Base-by-base conservation (phyloP, 1,284 basidiomycete species). In the Heterobasidion occidentale region DNA sequence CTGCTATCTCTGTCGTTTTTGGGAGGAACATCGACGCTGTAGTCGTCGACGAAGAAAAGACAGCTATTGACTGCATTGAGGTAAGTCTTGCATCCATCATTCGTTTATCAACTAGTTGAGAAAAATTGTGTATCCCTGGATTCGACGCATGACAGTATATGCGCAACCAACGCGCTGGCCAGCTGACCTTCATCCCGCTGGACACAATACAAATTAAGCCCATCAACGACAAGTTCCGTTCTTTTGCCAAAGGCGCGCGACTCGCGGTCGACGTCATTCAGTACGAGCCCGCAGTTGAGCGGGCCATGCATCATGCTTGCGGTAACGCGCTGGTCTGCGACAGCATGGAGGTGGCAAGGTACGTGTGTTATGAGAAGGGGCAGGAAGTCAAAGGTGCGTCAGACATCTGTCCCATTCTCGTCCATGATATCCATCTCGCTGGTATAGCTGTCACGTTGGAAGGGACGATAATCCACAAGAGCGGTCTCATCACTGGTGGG, bases 21-120 rank as follows among this genome's bases (percentile, higher is more conserved):
- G 97, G 96, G 0, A 81, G 95, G 57, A 95, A 99, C 69, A 89
- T 95, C 53, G 96, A 99, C 64, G 91, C 95, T 1, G 84, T 99
- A 56, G 91, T 99, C 2, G 95, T 99, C 1, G 95, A 98, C 65
- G 87, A 93, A 63, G 94, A 99, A 75, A 93, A 92, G 72, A 95
- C 92, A 0, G 97, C 94, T 1, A 97, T 98, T 60, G 93, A 96
- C 65, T 99, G 97, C 71, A 98, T 99, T 65, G 92, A 96, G 77
- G 91, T 90, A 61, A 45, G 72, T 67, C 15, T 3, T 27, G 27
- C 27, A 5, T 27, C 27, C 27, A 27, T 27, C 27, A 27, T 27
- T 11, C 35, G 27, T 27, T 27, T 27, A 27, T 3, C 27, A 3
- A 3, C 27, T 3, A 27, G 27, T 20, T 27, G 27, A 27, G 27